Evolutionary conservation across 352 stramenopile species (phyloP).

Genomic region (Pythium pyrilobum): DNA sequence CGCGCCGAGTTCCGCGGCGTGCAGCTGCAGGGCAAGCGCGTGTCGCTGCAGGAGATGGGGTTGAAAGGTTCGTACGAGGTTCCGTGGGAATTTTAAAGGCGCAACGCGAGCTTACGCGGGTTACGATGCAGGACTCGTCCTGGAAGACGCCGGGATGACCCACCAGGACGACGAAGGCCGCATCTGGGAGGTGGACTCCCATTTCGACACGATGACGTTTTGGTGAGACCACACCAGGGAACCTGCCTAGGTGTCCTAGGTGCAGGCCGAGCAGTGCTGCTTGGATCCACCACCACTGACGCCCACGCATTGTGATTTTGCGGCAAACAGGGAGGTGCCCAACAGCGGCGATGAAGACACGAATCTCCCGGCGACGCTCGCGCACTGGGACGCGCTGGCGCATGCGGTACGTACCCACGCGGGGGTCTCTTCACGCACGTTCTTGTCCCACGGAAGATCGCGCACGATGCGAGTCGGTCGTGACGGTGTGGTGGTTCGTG

Average conservation of each 20-base stretch:
- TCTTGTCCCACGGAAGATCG: constrained; percentile 3
- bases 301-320: too few relatives aligned
- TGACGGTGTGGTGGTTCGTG: too few relatives aligned
- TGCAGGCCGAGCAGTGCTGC: too few relatives aligned
- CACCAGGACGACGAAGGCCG: constrained; percentile 54
- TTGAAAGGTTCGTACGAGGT: constrained; percentile 30
- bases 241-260: too few relatives aligned
- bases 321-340: constrained; percentile 40
- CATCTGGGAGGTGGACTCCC: constrained; percentile 72
- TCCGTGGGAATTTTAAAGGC: not conserved
- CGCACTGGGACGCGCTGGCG: constrained; percentile 50
- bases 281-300: too few relatives aligned
- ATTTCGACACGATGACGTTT: constrained; percentile 66
- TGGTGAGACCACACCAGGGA: too few relatives aligned
- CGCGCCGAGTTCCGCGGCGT: constrained; percentile 64
- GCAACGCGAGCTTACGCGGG: not conserved
- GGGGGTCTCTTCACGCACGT: not conserved
- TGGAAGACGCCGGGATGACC: constrained; percentile 56
- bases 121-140: constrained; percentile 35
- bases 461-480: too few relatives aligned
- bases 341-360: constrained; percentile 46
- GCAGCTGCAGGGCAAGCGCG: constrained; percentile 46
- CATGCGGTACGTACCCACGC: constrained; percentile 40
- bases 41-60: constrained; percentile 32
- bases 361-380: constrained; percentile 41